Conservation (phyloP, 306 rosid genomes). For the Biancaea sappan region DNA sequence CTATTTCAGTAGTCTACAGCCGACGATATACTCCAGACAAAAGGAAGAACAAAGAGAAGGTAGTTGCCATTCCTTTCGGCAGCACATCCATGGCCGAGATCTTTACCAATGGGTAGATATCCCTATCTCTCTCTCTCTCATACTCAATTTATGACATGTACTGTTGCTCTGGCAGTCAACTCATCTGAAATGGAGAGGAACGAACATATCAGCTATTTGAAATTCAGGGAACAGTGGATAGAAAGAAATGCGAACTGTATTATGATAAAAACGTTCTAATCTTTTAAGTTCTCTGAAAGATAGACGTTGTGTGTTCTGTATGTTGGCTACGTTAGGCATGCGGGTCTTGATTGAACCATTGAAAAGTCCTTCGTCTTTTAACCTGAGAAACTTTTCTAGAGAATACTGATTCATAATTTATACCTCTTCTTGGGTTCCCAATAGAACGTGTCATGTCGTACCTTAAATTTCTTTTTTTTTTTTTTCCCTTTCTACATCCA, state of each 20-base stretch:
- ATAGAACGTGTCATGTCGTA: neutral
- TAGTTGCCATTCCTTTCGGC: conserved; percentile 30
- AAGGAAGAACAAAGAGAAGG: conserved; percentile 51
- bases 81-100: conserved; percentile 37
- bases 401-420: neutral
- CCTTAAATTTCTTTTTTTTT: neutral
- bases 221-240: neutral
- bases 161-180: neutral
- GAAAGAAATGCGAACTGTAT: neutral
- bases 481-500: neutral
- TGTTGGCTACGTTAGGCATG: neutral
- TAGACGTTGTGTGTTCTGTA: conserved; percentile 8
- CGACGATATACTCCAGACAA: conserved; percentile 37
- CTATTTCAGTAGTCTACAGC: conserved; percentile 38
- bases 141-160: neutral
- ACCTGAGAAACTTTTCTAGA: neutral
- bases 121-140: conserved; percentile 5
- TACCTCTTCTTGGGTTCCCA: neutral
- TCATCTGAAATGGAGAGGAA: neutral
- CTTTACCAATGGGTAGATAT: conserved; percentile 40
- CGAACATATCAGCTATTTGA: neutral
- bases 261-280: neutral
- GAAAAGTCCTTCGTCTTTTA: neutral
- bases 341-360: conserved; percentile 4
- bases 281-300: conserved; percentile 1